Conservation (phyloP, 1,139 yeast species). For the Debaryomyces nepalensis region DNA sequence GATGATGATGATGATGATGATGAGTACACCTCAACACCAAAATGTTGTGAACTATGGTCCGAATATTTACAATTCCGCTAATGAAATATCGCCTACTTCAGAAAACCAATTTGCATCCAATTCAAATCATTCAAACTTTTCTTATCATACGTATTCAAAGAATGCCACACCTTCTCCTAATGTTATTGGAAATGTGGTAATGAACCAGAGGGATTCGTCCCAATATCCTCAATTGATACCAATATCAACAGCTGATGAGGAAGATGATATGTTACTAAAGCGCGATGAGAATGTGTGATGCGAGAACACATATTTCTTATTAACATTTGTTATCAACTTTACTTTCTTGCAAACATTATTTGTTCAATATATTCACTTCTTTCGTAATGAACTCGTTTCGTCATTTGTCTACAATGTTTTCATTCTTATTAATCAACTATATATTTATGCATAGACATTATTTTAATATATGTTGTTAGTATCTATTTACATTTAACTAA, state of each 20-base stretch:
- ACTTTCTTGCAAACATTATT: constrained; percentile 4
- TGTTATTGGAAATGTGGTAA: constrained; percentile 3
- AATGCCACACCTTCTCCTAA: constrained; percentile 7
- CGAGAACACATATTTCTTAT: neutral
- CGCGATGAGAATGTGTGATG: constrained; percentile 6
- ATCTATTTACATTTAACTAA: constrained; percentile 27
- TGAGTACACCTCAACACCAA: constrained; percentile 53
- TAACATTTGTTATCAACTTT: constrained; percentile 3
- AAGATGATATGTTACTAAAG: constrained; percentile 5
- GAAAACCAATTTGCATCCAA: constrained; percentile 20
- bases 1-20: constrained; percentile 40
- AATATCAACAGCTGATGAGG: constrained; percentile 9
- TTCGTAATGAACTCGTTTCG: constrained; percentile 4
- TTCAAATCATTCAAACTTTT: constrained; percentile 3
- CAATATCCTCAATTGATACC: constrained; percentile 6
- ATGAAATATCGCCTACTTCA: constrained; percentile 17
- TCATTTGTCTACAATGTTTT: neutral
- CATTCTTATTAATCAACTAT: constrained; percentile 1
- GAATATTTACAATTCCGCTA: constrained; percentile 15
- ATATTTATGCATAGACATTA: constrained; percentile 12
- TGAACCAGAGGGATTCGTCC: constrained; percentile 6
- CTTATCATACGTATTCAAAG: constrained; percentile 9
- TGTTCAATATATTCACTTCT: constrained; percentile 11
- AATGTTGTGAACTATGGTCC: constrained; percentile 23
- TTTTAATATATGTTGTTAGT: constrained; percentile 11